Percentiles rank a stretch among this genome's conserved stretches.
Conservation (phyloP, 148 eudicot genomes). For the Persicaria tinctoria region DNA sequence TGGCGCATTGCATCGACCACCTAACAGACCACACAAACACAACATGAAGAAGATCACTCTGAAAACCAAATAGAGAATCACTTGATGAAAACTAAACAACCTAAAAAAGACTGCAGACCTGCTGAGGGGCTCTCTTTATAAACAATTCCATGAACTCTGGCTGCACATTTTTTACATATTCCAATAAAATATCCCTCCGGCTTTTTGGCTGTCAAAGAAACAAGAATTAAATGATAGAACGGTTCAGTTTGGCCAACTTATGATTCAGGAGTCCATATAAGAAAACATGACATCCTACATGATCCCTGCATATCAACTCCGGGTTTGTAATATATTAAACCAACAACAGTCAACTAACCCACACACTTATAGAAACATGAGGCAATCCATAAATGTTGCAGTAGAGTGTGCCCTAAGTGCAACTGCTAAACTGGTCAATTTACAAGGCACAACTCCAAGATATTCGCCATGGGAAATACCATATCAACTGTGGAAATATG, state of each 20-base stretch:
- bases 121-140: conserved; percentile 77
- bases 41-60: background rate
- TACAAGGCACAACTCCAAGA: background rate
- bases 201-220: conserved; percentile 38
- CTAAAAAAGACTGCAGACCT: conserved; percentile 33
- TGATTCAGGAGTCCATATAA: background rate
- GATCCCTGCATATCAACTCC: background rate
- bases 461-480: background rate
- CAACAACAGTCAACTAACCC: background rate
- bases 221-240: background rate
- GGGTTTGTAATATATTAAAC: background rate
- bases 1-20: conserved; percentile 96
- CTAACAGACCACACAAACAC: conserved; percentile 19
- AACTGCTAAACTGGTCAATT: background rate
- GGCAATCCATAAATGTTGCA: background rate
- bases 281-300: background rate
- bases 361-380: too few species aligned
- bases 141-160: conserved; percentile 93
- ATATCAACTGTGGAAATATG: background rate
- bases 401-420: background rate
- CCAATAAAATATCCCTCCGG: conserved; percentile 73
- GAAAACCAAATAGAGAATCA: background rate
- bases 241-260: background rate
- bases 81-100: background rate
- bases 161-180: conserved; percentile 70